Evolutionary conservation across 805 yeast genomes (phyloP), one percentile per base, ranked within the genome.

Genomic region (Metschnikowia amazonensis): DNA sequence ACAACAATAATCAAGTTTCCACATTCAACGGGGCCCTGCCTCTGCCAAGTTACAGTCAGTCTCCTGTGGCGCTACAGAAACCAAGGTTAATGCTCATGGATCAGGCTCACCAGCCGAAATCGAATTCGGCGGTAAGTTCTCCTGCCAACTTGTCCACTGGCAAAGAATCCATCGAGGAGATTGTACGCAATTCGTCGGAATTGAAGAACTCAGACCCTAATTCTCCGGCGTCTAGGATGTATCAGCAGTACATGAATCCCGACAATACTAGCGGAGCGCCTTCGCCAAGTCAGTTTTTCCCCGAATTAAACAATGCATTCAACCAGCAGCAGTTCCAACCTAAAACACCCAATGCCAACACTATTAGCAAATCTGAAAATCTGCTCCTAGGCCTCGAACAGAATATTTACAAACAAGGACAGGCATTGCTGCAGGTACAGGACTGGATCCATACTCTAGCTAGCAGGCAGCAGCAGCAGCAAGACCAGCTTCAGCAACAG

Each of bases 401-500:
- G 37, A 78, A 69, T 46, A 61, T 77, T 9, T 61, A 62, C 40
- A 72, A 69, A 53, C 80, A 78, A 51, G 80, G 80, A 10, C 74
- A 70, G 49, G 72, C 80, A 3, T 67, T 79, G 44, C 77, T 69
- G 57, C 81, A 77, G 55, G 79, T 76, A 1, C 79, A 76, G 56
- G 82, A 79, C 48, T 77, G 81, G 81, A 69, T 77, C 38, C 75
- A 67, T 43, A 70, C 52, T 20, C 39, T 55, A 29, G 55, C 57
- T 4, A 47, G 36, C 27, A 43, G 47, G 28, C 55, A 57, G 17
- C 55, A 51, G 37, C 53, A 56, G 20, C 55, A 56, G 20, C 58
- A 56, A 36, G 50, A 50, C 36, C 56, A 54, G 35, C 24, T 51
- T 11, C 54, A 50, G n/a, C 47, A 52, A 38, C 50, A 47, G 33